A percentile compares a stretch with the other conserved stretches of the same genome.
These are phyloP conservation scores for Physaria fendleri DNA, from an alignment of 345 rosid species.

Conservation along the genomic window DNA sequence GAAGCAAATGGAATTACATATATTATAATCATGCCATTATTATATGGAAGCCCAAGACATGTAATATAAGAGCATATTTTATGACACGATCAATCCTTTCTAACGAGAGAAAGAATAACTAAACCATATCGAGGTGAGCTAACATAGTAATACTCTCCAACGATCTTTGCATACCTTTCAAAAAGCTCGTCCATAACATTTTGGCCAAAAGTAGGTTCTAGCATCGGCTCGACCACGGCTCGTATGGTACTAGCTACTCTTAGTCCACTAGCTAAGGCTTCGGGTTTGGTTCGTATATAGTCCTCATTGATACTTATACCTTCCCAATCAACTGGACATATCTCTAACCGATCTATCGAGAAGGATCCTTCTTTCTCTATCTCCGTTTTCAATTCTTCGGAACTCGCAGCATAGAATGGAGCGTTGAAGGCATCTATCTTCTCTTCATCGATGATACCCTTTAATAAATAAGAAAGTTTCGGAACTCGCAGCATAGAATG, in stretches of 20 bases:
- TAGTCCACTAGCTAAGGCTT: constrained; percentile 32
- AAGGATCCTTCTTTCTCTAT: constrained; percentile 59
- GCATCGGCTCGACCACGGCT: constrained; percentile 76
- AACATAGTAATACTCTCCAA: constrained; percentile 39
- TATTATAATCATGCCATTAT: constrained; percentile 8
- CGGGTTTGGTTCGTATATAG: background rate
- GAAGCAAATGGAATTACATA: constrained; percentile 5
- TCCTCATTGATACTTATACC: constrained; percentile 29
- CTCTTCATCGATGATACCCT: constrained; percentile 59
- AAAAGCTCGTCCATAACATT: constrained; percentile 49
- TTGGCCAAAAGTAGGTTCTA: constrained; percentile 44
- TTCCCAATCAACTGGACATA: constrained; percentile 51
- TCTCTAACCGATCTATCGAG: constrained; percentile 41
- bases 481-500: constrained; percentile 58
- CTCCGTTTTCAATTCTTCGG: constrained; percentile 44
- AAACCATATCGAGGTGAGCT: constrained; percentile 28
- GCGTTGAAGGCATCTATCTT: constrained; percentile 62
- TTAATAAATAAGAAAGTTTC: constrained; percentile 29
- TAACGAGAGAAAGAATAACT: constrained; percentile 40
- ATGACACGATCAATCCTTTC: constrained; percentile 17
- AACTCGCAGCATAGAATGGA: constrained; percentile 67
- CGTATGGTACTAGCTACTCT: constrained; percentile 50
- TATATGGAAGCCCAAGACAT: constrained; percentile 23
- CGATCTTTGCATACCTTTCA: constrained; percentile 34
- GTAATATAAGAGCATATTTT: constrained; percentile 1